A percentile compares a stretch with the other conserved stretches of the same genome.
Conservation (phyloP, 106 monocot genomes). For the Phalaenopsis aphrodite region DNA sequence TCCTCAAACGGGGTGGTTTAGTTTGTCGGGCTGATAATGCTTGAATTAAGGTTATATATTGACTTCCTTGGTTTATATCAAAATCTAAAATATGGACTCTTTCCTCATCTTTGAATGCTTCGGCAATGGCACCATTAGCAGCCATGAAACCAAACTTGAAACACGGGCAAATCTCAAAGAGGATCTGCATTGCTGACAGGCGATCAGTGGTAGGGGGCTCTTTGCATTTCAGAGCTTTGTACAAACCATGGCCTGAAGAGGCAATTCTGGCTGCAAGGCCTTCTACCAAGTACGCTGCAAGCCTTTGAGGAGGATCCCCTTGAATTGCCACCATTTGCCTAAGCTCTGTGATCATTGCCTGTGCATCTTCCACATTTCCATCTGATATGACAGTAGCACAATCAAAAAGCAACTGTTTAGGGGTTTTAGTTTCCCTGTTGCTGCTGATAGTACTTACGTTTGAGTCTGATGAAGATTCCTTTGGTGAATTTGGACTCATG, state of each 20-base stretch:
- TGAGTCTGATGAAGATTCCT: constrained; percentile 71
- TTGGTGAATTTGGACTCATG: constrained; percentile 46
- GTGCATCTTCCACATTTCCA: constrained; percentile 51
- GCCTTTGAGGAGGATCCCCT: constrained; percentile 84
- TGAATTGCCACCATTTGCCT: constrained; percentile 81
- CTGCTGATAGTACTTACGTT: constrained; percentile 41
- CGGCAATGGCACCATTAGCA: constrained; percentile 82
- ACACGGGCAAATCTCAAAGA: constrained; percentile 91
- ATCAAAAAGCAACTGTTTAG: constrained; percentile 83
- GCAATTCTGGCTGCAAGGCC: constrained; percentile 82
- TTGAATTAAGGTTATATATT: constrained; percentile 76
- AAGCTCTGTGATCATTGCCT: constrained; percentile 58
- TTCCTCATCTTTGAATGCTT: constrained; percentile 64
- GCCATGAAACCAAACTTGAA: constrained; percentile 97
- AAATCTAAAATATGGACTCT: constrained; percentile 93
- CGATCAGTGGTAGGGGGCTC: constrained; percentile 73
- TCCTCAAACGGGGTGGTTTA: constrained; percentile 47
- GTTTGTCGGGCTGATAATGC: constrained; percentile 27
- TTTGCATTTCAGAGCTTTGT: constrained; percentile 82
- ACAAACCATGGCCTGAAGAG: constrained; percentile 69
- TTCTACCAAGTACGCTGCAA: constrained; percentile 88
- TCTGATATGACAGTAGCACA: constrained; percentile 76
- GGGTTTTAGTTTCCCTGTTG: constrained; percentile 45
- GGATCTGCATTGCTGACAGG: constrained; percentile 90
- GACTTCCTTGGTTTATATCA: constrained; percentile 93